Base-by-base conservation (phyloP, 805 yeast species). In the Starmerella bombi region DNA sequence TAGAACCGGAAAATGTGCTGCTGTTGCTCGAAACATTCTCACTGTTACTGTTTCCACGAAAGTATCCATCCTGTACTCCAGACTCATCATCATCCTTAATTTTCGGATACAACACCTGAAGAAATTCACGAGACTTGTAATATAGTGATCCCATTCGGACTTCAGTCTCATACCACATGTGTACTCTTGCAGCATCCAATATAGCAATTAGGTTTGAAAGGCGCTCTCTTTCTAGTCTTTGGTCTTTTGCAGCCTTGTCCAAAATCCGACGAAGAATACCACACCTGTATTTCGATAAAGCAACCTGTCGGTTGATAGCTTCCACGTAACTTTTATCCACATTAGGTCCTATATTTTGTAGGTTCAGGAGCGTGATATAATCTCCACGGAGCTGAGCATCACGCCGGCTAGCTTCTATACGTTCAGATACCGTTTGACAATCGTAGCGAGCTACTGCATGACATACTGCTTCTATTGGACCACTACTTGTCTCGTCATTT, bases 111-210 rank as follows among this genome's bases (percentile, higher is more conserved):
- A 48, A 34, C 32, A 17, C 28, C n/a, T 25, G 17, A 4, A 49
- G 22, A 9, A 40, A 22, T 23, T 43, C 48, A 8, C 50, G 42
- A 5, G 51, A 22, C 7, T 37, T 32, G 25, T 18, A 17, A 23
- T 32, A 49, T 4, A 32, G 41, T 19, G 49, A 17, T 15, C 47
- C 20, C 1, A 31, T 17, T 5, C 55, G 37, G 18, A 47, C 54
- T 34, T 53, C 57, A 12, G 36, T 37, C 30, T 50, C 55, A 39
- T 52, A 53, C 55, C 55, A 53, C 15, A 52, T 35, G 15, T 48
- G 47, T 1, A 48, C 33, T 8, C 52, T 35, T 3, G 41, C 36
- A 8, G 16, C 3, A 17, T 49, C 52, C 8, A 48, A 33, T 17
- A 41, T 37, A 12, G 34, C 37, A n/a, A 48, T 33, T 34, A 46